Base-by-base conservation (phyloP, 1,284 basidiomycete species). In the Mycocalia duriaeana region DNA sequence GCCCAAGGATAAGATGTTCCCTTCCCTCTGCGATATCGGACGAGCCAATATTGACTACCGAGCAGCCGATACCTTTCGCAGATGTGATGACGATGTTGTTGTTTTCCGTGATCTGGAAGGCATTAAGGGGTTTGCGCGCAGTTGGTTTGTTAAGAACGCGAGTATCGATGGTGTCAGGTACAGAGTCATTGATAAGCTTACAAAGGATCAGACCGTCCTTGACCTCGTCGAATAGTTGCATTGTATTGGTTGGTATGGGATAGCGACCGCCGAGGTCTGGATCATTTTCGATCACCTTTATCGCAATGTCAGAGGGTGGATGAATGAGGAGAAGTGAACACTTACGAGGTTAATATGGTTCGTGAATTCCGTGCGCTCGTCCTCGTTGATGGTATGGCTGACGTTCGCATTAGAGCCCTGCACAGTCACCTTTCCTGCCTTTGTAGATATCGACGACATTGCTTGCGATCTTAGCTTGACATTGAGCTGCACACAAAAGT, bases 21-120 rank as follows among this genome's bases (percentile, higher is more conserved):
- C 91, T 77, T 6, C 95, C 94, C 53, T 97, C 94, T 40, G 92
- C 82, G 49, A 99, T 74, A 70, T 99, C 95, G 18, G 83, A 79
- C 0, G 95, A 89, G 28, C 96, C 95, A 55, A 99, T 97, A 71
- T 99, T 99, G 67, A 99, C 95, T 44, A 98, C 94, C 6, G 91
- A 94, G 66, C 96, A 97, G 28, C 95, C 95, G 56, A 99, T 98
- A 66, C 91, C 95, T 70, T 97, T 95, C 37, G 95, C 85, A 25
- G 96, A 99, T 8, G 91, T 90, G 69, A 99, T 97, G 64, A 99
- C 95, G 59, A 99, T 95, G 71, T 98, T 99, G 77, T 99, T 98
- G 77, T 99, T 99, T 68, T 99, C 95, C 0, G 95, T 98, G 66
- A 97, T 97, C 64, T 98, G 94, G 82, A 99, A 99, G 0, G 90